phyloP scores from a whole-genome alignment of 2,329 filamentous ascomycete species.

The Cladophialophora chaetospira region DNA sequence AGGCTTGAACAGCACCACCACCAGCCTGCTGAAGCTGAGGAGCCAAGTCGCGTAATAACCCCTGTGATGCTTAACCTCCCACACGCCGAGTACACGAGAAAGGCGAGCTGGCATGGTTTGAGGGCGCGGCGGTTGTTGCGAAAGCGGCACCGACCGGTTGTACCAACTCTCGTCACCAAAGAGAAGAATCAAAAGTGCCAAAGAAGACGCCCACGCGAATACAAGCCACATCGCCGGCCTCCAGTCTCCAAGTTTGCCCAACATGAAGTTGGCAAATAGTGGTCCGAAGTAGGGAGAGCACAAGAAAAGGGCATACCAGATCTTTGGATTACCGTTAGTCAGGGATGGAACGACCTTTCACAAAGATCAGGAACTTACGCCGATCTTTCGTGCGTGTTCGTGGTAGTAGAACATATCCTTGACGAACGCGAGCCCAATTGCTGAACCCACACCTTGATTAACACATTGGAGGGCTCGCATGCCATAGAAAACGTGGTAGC shows the following conservation, averaged over 20 bases:
- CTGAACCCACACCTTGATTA: conserved; percentile 44
- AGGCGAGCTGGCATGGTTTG: conserved; percentile 35
- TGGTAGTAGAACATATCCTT: conserved; percentile 46
- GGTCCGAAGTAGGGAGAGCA: conserved; percentile 33
- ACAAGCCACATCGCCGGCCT: conserved; percentile 40
- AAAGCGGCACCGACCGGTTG: conserved; percentile 33
- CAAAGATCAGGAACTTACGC: no score
- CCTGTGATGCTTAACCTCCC: conserved; percentile 20
- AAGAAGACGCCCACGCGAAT: conserved; percentile 33
- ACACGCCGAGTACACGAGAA: conserved; percentile 35
- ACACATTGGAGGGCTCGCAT: conserved; percentile 47
- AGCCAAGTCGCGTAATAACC: conserved; percentile 35
- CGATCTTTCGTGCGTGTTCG: conserved; percentile 43
- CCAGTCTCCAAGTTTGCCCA: conserved; percentile 38
- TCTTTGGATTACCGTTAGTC: no score
- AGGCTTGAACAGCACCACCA: conserved; percentile 36
- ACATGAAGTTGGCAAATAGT: conserved; percentile 40
- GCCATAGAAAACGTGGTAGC: conserved; percentile 43
- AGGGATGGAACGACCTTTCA: no score
- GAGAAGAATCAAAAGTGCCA: conserved; percentile 36
- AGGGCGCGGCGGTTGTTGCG: conserved; percentile 24
- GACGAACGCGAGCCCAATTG: conserved; percentile 45
- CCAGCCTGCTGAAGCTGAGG: conserved; percentile 39
- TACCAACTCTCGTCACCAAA: conserved; percentile 44
- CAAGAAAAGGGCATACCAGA: conserved; percentile 41